These are phyloP conservation scores for Cladosporium sp. DNA, from an alignment of 2,329 filamentous ascomycete species.

Conservation along the genomic window DNA sequence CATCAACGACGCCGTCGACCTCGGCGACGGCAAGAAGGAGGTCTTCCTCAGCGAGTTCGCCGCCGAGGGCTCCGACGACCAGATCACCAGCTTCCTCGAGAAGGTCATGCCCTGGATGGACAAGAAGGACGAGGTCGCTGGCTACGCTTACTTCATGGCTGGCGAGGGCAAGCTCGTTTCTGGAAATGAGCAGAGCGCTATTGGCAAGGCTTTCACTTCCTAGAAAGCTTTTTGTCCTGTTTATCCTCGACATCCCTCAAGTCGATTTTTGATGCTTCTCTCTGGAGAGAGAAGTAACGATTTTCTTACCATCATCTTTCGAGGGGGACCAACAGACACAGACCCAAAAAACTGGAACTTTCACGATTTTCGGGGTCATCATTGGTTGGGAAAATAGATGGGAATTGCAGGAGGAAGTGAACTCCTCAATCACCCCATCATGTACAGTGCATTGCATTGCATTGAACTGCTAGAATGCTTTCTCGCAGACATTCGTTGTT, in stretches of 20 bases:
- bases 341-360: too few species aligned
- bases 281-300: too few species aligned
- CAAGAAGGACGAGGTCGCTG: slow-evolving; percentile 33
- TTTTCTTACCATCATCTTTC: too few species aligned
- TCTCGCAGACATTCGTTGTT: neutral
- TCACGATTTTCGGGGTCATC: too few species aligned
- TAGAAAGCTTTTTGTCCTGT: slow-evolving; percentile 1
- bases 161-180: slow-evolving; percentile 31
- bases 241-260: neutral
- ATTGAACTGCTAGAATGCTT: neutral
- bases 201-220: slow-evolving; percentile 27
- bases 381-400: neutral
- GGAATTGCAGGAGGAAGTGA: too few species aligned
- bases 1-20: slow-evolving; percentile 39
- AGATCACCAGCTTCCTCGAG: slow-evolving; percentile 46
- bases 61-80: slow-evolving; percentile 42
- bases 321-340: too few species aligned
- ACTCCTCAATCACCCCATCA: too few species aligned
- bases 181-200: slow-evolving; percentile 27
- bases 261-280: too few species aligned
- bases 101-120: slow-evolving; percentile 46
- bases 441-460: too few species aligned
- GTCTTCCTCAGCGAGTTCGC: slow-evolving; percentile 65
- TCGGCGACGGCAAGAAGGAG: slow-evolving; percentile 34
- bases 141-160: slow-evolving; percentile 38